A percentile compares a stretch with the other conserved stretches of the same genome.
These are phyloP conservation scores for Debaryomyces castellii DNA, from an alignment of 805 yeast species.

Conservation along the genomic window DNA sequence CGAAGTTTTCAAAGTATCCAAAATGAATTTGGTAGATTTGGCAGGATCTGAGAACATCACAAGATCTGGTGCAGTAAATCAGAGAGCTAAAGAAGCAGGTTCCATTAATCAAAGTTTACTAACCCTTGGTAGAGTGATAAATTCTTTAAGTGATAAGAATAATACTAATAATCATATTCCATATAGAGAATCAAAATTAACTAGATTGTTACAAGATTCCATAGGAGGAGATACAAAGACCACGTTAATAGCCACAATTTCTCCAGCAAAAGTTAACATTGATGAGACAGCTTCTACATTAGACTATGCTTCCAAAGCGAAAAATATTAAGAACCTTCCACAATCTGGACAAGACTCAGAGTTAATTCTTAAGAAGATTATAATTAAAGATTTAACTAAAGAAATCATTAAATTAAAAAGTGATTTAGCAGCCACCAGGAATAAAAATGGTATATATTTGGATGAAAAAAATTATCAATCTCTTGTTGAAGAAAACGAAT, in stretches of 20 bases:
- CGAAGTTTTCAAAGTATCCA: slow-evolving; percentile 45
- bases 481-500: slow-evolving; percentile 26
- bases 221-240: slow-evolving; percentile 89
- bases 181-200: slow-evolving; percentile 77
- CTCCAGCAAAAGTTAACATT: slow-evolving; percentile 75
- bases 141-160: slow-evolving; percentile 38
- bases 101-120: slow-evolving; percentile 85
- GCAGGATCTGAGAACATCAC: slow-evolving; percentile 94
- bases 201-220: slow-evolving; percentile 73
- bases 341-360: slow-evolving; percentile 45
- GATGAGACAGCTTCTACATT: slow-evolving; percentile 84
- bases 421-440: slow-evolving; percentile 62
- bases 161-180: slow-evolving; percentile 61
- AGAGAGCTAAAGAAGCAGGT: slow-evolving; percentile 91
- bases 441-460: slow-evolving; percentile 65
- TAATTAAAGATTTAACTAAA: slow-evolving; percentile 51
- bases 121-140: slow-evolving; percentile 87
- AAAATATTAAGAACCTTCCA: slow-evolving; percentile 66
- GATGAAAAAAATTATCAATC: slow-evolving; percentile 53
- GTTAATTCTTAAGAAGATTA: slow-evolving; percentile 49
- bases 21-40: slow-evolving; percentile 83
- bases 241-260: slow-evolving; percentile 80
- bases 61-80: slow-evolving; percentile 83
- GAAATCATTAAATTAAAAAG: slow-evolving; percentile 55
- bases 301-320: slow-evolving; percentile 86